Evolutionary conservation across 2,329 filamentous ascomycete species (phyloP).

Genomic region (Diaporthe nobilis): DNA sequence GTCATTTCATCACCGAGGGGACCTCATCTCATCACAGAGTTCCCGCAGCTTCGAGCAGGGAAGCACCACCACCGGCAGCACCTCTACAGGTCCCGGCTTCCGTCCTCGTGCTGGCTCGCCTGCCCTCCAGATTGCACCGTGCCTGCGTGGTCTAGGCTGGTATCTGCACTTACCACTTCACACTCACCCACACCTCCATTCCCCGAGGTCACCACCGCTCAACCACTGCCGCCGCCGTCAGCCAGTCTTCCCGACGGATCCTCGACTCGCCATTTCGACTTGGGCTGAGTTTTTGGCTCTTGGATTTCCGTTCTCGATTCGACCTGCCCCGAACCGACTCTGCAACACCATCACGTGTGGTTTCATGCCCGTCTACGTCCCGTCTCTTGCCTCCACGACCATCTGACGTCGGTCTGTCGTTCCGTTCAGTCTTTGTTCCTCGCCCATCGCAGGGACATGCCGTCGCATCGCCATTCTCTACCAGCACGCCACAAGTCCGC

Average conservation of each 20-base stretch:
- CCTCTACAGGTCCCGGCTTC: slow-evolving; percentile 17
- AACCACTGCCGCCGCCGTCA: slow-evolving; percentile 35
- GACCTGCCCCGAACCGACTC: not conserved
- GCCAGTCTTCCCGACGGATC: slow-evolving; percentile 31
- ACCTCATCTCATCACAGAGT: slow-evolving; percentile 25
- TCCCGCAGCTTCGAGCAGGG: slow-evolving; percentile 23
- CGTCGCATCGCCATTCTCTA: slow-evolving; percentile 36
- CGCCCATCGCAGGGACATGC: slow-evolving; percentile 37
- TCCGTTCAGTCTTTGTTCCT: slow-evolving; percentile 15
- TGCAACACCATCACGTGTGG: slow-evolving; percentile 29
- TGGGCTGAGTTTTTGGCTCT: slow-evolving; percentile 13
- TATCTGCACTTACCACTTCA: slow-evolving; percentile 8
- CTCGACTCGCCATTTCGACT: slow-evolving; percentile 21
- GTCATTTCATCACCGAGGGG: slow-evolving; percentile 31
- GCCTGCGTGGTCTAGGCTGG: not conserved
- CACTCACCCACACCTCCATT: not conserved
- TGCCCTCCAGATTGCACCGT: slow-evolving; percentile 15
- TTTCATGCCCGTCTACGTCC: slow-evolving; percentile 15
- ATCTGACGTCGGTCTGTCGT: slow-evolving; percentile 24
- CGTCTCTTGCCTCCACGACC: slow-evolving; percentile 13
- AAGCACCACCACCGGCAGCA: slow-evolving; percentile 11
- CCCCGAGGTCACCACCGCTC: slow-evolving; percentile 21
- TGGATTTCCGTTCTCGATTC: not conserved
- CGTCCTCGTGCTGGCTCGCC: slow-evolving; percentile 1
- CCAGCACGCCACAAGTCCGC: slow-evolving; percentile 6